Conservation (phyloP, 345 rosid species). For the Aethionema arabicum region DNA sequence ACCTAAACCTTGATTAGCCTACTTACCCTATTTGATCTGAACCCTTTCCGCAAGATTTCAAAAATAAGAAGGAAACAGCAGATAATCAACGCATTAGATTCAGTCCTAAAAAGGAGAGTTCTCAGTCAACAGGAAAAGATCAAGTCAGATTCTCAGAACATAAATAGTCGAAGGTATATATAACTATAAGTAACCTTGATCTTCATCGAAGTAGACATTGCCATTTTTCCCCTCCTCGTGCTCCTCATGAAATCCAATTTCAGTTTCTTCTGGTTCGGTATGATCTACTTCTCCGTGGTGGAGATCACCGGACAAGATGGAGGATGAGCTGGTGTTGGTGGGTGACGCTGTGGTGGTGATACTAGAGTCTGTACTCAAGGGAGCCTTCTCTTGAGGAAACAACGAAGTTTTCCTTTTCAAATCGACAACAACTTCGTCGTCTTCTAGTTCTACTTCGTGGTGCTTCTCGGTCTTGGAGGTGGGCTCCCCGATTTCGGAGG, state of each 20-base stretch:
- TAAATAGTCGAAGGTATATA: background rate
- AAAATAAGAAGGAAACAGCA: background rate
- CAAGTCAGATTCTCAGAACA: no score
- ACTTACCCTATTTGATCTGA: constrained; percentile 1
- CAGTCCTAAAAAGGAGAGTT: background rate
- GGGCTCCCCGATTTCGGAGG: constrained; percentile 34
- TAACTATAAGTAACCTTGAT: constrained; percentile 27
- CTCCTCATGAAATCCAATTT: constrained; percentile 21
- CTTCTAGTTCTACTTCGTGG: constrained; percentile 8
- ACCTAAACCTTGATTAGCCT: background rate
- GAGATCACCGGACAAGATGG: constrained; percentile 34
- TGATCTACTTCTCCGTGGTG: constrained; percentile 12
- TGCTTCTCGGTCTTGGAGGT: constrained; percentile 37
- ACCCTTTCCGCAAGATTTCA: constrained; percentile 2
- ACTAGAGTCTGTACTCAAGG: constrained; percentile 13
- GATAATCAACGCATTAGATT: constrained; percentile 4
- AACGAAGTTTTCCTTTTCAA: constrained; percentile 28
- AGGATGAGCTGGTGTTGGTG: constrained; percentile 26
- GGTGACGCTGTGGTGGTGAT: constrained; percentile 20
- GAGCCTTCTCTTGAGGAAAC: constrained; percentile 17
- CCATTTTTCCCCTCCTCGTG: constrained; percentile 11
- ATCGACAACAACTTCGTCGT: constrained; percentile 22
- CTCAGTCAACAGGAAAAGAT: background rate
- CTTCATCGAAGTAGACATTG: constrained; percentile 34
- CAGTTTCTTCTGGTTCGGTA: background rate